Conservation (phyloP, 2,329 filamentous ascomycete genomes). For the Fusarium gaditjirri region DNA sequence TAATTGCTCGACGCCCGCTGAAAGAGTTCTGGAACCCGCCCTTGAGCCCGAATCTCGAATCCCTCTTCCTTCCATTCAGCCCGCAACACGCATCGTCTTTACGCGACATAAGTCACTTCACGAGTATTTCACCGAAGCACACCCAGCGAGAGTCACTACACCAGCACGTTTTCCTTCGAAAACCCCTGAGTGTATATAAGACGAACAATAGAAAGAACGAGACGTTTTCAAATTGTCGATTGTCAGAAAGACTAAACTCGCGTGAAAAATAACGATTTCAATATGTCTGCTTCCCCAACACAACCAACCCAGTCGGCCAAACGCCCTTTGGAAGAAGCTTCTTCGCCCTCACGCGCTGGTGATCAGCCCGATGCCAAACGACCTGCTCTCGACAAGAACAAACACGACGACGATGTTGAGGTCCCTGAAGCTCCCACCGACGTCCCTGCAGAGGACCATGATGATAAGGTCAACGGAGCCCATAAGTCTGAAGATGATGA, state of each 20-base stretch:
- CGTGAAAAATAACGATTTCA: constrained; percentile 40
- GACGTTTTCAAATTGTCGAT: constrained; percentile 47
- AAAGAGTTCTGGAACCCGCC: constrained; percentile 48
- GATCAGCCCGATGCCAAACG: constrained; percentile 98
- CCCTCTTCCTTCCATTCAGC: constrained; percentile 45
- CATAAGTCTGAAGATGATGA: constrained; percentile 53
- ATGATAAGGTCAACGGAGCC: constrained; percentile 60
- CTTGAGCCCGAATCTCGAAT: constrained; percentile 45
- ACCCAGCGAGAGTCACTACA: constrained; percentile 67
- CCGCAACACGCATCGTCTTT: constrained; percentile 50
- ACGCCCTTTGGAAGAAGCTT: constrained; percentile 96
- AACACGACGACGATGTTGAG: constrained; percentile 69
- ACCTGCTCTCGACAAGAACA: constrained; percentile 92
- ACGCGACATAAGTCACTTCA: constrained; percentile 53
- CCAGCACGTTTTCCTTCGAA: constrained; percentile 94
- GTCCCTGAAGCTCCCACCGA: constrained; percentile 51
- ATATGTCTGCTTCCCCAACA: constrained; percentile 78
- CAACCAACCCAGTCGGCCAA: constrained; percentile 79
- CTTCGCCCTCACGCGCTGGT: constrained; percentile 88
- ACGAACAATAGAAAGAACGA: constrained; percentile 51
- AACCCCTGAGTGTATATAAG: constrained; percentile 86
- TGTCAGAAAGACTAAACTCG: constrained; percentile 36
- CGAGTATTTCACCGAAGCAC: constrained; percentile 56
- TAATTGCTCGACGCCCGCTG: constrained; percentile 42
- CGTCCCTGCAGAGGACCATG: constrained; percentile 57